Base-by-base conservation (phyloP, 2,329 filamentous ascomycete genomes). In the Ceratocystis ficicola region DNA sequence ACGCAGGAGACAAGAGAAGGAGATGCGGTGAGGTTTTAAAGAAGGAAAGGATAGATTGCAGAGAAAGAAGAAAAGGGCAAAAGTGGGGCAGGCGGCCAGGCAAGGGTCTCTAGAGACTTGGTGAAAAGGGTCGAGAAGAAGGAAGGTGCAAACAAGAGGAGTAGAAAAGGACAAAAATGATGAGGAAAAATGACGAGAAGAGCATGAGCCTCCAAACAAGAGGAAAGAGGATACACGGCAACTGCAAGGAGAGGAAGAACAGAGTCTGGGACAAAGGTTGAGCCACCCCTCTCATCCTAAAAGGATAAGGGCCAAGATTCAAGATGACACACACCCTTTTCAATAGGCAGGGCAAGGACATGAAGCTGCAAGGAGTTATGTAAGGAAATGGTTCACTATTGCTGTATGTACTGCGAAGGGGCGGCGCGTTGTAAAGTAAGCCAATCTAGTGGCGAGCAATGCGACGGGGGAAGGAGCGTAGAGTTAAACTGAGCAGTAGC, bases 21-120 rank as follows among this genome's bases (percentile, higher is more conserved):
- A 63, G 65, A 63, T 63, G 65, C 60, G 65, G 63, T 65, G 64
- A 65, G 65, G 63, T 46, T 63, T 63, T 62, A 65, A 63, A 44
- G 55, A 41, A 28, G 36, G 44, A 25, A 41, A 22, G 55, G 55
- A 59, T 52, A 52, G 48, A 52, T 52, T 52, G 55, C 55, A 46
- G 28, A 41, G 20, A 32, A 10, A 61, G 30, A 28, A 28, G 20
- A 52, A 52, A 52, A 52, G 25, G 22, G 48, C 20, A 52, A 52
- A 64, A 20, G 63, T 41, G 50, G 55, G 61, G 20, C 30, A 41
- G 36, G 12, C 36, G 36, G 36, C 36, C 36, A 41, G 36, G 36
- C 36, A 41, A 41, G 36, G 36, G 36, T 10, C 36, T 41, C 36
- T 41, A 41, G 36, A 41, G 12, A 41, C 36, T 41, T 41, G 36